Percentiles rank a stretch among this genome's conserved stretches.
phyloP scores from a whole-genome alignment of 805 yeast genomes.

The Sugiyamaella chiloensis region DNA sequence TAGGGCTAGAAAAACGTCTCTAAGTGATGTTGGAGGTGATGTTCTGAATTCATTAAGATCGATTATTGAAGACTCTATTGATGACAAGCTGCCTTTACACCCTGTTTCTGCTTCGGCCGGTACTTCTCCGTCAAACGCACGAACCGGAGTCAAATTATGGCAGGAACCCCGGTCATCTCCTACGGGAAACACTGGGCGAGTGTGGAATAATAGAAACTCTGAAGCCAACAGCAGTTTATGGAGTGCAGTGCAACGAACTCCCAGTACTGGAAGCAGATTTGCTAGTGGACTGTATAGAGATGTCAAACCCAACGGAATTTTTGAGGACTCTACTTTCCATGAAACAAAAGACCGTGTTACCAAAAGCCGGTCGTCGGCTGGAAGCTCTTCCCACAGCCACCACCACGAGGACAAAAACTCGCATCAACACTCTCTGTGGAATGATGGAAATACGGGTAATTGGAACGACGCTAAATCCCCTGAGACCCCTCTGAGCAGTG shows the following conservation, averaged over 20 bases:
- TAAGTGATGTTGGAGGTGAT: conserved; percentile 2
- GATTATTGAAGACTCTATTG: conserved; percentile 16
- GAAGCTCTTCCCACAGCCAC: too few relatives aligned
- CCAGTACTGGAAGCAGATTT: conserved; percentile 6
- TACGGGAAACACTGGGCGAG: neutral
- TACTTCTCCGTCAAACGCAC: neutral
- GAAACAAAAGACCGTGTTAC: neutral
- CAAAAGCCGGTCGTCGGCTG: neutral
- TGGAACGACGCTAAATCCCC: conserved; percentile 1
- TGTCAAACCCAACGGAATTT: neutral
- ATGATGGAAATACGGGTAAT: neutral
- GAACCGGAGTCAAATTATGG: conserved; percentile 11
- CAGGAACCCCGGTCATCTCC: neutral
- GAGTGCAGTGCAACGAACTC: conserved; percentile 6
- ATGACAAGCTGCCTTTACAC: neutral
- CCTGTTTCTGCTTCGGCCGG: neutral
- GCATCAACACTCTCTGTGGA: neutral
- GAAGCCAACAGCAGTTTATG: conserved; percentile 3
- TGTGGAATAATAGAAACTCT: neutral
- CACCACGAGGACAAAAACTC: neutral
- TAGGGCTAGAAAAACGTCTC: neutral
- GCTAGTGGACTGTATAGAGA: conserved; percentile 11
- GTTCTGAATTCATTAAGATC: conserved; percentile 15
- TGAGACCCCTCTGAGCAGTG: neutral
- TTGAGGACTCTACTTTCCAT: conserved; percentile 5